Base-by-base conservation (phyloP, 129 eudicot species). In the Chrysanthemum makinoi region DNA sequence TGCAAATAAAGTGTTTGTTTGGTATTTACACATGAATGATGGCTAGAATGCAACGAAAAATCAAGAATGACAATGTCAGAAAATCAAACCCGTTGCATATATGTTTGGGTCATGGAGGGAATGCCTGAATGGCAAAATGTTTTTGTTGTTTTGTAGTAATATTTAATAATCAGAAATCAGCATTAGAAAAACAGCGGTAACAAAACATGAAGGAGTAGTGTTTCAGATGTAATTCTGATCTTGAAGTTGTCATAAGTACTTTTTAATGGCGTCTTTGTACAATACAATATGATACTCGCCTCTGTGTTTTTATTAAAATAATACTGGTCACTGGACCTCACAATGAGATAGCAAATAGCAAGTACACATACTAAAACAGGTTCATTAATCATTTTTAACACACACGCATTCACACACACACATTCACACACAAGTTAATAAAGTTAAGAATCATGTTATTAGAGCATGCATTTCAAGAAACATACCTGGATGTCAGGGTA, bases 401-500 rank as follows among this genome's bases (percentile, higher is more conserved):
- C 44, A 35, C 3, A 9, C 10, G 1, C 52, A 10, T 72, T 12
- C 52, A 57, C 20, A 57, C 30, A 20, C 62, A 11, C 10, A 0
- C 52, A 10, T 72, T 12, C 52, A 57, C 20, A 57, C 30, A 20
- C 63, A 12, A 2, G 35, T 14, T 62, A 26, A 62, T 19, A 5
- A 55, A 57, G 30, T 67, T 17, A 67, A 68, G 26, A 61, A n/a
- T 30, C 59, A 77, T 62, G 33, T 30, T 35, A 35, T 6, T 18
- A 58, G 1, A 57, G 65, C 62, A 64, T 24, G 49, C 67, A 43
- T 53, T 10, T 65, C 14, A 52, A 72, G 77, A 26, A 15, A 18
- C 3, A 59, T 82, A 91, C 99, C 99, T 94, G 99, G 55, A 90
- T 87, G 63, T 94, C 88, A 10, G 99, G 99, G 59, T 94, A 94